Percentiles rank a stretch among this genome's conserved stretches.
phyloP scores from a whole-genome alignment of 352 stramenopile genomes.

The Phytophthora pisi region DNA sequence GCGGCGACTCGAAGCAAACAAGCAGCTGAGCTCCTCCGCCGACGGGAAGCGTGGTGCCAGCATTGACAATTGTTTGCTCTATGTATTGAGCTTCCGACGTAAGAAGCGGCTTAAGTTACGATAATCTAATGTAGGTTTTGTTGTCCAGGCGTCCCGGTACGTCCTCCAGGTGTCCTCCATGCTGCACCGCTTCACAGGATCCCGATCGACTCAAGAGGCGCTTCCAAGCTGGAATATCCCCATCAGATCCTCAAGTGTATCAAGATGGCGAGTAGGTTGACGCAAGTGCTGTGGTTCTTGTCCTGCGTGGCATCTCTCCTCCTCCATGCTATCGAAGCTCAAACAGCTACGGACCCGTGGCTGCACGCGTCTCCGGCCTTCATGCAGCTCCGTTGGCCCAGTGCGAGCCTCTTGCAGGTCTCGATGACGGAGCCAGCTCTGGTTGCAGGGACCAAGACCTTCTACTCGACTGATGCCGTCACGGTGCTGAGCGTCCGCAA shows the following conservation, averaged over 20 bases:
- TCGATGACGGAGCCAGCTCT: constrained; percentile 35
- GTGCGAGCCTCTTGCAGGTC: constrained; percentile 38
- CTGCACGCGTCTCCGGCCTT: constrained; percentile 21
- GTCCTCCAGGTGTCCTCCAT: neutral
- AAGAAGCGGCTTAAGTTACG: constrained; percentile 30
- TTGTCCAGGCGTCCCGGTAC: constrained; percentile 6
- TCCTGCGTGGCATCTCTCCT: constrained; percentile 14
- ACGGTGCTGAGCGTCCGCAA: constrained; percentile 37
- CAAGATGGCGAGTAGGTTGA: constrained; percentile 9
- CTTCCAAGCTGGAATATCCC: constrained; percentile 7
- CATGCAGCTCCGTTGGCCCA: constrained; percentile 34
- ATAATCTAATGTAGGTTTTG: constrained; percentile 35
- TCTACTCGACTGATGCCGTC: constrained; percentile 30
- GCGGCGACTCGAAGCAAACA: constrained; percentile 27
- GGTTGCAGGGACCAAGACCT: constrained; percentile 25
- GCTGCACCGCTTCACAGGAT: constrained; percentile 19
- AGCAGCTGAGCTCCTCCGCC: constrained; percentile 18
- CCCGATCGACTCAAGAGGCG: constrained; percentile 6
- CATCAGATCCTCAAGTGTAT: neutral
- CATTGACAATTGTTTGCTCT: constrained; percentile 13
- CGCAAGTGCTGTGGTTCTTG: constrained; percentile 11
- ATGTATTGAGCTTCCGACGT: constrained; percentile 28
- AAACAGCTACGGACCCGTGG: constrained; percentile 16
- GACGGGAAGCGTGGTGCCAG: constrained; percentile 15
- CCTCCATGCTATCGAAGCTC: neutral